phyloP scores from a whole-genome alignment of 257 asterid species.

The Orobanche coerulescens region DNA sequence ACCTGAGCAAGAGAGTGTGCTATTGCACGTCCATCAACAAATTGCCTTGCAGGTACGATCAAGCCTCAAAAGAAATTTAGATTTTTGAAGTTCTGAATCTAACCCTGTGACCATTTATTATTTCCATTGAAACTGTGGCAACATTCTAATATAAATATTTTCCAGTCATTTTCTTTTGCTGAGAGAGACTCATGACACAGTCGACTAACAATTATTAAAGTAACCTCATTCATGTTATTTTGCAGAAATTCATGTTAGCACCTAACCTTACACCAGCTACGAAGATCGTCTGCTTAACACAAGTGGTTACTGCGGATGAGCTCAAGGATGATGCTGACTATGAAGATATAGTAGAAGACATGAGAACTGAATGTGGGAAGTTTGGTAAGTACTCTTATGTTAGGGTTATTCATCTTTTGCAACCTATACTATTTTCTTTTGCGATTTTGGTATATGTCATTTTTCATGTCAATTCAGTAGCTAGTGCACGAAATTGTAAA shows the following conservation, averaged over 20 bases:
- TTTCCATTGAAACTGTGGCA: no score
- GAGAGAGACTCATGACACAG: background rate
- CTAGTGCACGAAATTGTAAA: no score
- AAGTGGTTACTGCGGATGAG: constrained; percentile 63
- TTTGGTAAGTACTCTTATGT: constrained; percentile 36
- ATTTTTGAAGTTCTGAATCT: no score
- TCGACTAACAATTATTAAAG: background rate
- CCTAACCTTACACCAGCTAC: constrained; percentile 51
- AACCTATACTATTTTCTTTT: no score
- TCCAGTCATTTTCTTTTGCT: background rate
- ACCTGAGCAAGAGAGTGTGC: constrained; percentile 91
- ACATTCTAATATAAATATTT: no score
- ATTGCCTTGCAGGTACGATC: constrained; percentile 92
- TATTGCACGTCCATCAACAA: constrained; percentile 93
- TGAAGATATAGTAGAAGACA: constrained; percentile 80
- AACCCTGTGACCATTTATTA: no score
- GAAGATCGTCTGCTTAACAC: constrained; percentile 75
- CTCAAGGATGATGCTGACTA: constrained; percentile 71
- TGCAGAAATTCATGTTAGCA: constrained; percentile 67
- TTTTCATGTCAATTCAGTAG: no score
- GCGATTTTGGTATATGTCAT: no score
- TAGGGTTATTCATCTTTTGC: background rate
- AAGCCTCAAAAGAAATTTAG: no score
- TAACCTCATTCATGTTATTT: background rate
- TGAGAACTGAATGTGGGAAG: constrained; percentile 83